These are phyloP conservation scores for Albizia julibrissin DNA, from an alignment of 306 rosid genomes.

Conservation along the genomic window DNA sequence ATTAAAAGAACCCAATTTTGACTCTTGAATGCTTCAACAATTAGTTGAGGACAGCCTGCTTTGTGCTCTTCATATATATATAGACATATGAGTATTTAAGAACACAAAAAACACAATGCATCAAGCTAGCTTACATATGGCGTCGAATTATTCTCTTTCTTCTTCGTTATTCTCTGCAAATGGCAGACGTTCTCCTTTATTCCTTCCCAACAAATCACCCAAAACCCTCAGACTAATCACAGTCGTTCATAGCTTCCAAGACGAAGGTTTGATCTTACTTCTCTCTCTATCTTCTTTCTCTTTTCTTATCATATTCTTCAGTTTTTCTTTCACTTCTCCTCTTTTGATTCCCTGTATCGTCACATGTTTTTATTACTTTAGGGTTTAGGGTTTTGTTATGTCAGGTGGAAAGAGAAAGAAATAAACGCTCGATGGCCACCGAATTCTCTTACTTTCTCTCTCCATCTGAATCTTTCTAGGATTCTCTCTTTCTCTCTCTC, in stretches of 20 bases:
- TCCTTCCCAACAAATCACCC: constrained; percentile 18
- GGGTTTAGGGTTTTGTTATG: too few species aligned
- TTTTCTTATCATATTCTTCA: not conserved
- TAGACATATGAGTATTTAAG: not conserved
- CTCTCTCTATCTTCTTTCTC: not conserved
- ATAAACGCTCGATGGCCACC: not conserved
- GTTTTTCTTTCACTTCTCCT: not conserved
- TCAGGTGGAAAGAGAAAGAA: not conserved
- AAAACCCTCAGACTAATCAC: constrained; percentile 21
- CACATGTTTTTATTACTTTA: too few species aligned
- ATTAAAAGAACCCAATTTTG: not conserved
- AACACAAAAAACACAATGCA: not conserved
- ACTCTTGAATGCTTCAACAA: not conserved
- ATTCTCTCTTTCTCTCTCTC: too few species aligned
- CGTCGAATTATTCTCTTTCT: constrained; percentile 36
- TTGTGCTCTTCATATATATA: not conserved
- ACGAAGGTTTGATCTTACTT: constrained; percentile 43
- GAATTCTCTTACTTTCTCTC: not conserved
- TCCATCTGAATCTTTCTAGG: too few species aligned
- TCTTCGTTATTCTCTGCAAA: constrained; percentile 39
- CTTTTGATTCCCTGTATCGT: too few species aligned
- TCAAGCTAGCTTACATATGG: constrained; percentile 8
- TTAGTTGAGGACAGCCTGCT: not conserved
- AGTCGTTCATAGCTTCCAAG: constrained; percentile 43
- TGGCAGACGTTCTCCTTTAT: constrained; percentile 31